Percentiles rank a stretch among this genome's conserved stretches.
phyloP scores from a whole-genome alignment of 2,329 filamentous ascomycete species.

The Penicillium polonicum region DNA sequence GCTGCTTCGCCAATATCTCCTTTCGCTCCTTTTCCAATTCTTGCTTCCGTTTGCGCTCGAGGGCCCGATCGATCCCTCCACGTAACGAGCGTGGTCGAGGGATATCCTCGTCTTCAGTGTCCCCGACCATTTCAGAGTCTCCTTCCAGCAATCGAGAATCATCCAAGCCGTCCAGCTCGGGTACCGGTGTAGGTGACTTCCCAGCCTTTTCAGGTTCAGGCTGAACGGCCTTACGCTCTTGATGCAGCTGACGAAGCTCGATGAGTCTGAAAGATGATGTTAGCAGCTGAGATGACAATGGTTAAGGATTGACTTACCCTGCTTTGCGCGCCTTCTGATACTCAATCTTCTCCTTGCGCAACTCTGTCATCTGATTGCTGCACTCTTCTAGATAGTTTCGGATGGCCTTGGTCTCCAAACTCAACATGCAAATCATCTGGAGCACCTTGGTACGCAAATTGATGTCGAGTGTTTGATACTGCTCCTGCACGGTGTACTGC shows the following conservation, averaged over 20 bases:
- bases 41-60: slow-evolving; percentile 74
- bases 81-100: slow-evolving; percentile 58
- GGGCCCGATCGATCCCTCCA: slow-evolving; percentile 65
- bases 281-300: slow-evolving; percentile 11
- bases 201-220: slow-evolving; percentile 41
- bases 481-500: slow-evolving; percentile 67
- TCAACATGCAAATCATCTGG: slow-evolving; percentile 82
- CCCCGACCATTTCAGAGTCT: slow-evolving; percentile 60
- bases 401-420: slow-evolving; percentile 79
- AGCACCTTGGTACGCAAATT: slow-evolving; percentile 78
- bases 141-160: slow-evolving; percentile 56
- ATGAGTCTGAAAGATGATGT: slow-evolving; percentile 34
- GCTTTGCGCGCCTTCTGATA: slow-evolving; percentile 74
- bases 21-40: slow-evolving; percentile 70
- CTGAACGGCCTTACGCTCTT: slow-evolving; percentile 49
- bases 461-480: slow-evolving; percentile 75
- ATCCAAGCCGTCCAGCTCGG: slow-evolving; percentile 40
- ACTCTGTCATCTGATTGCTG: slow-evolving; percentile 88
- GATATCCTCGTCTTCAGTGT: slow-evolving; percentile 68
- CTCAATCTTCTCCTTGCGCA: slow-evolving; percentile 94
- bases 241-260: slow-evolving; percentile 48
- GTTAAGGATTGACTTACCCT: slow-evolving; percentile 46
- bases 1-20: slow-evolving; percentile 63
- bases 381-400: slow-evolving; percentile 89
- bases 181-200: slow-evolving; percentile 44